Evolutionary conservation across 169 alveolate species (phyloP), one percentile per base, ranked within the genome.

Genomic region (Babesia bovis): DNA sequence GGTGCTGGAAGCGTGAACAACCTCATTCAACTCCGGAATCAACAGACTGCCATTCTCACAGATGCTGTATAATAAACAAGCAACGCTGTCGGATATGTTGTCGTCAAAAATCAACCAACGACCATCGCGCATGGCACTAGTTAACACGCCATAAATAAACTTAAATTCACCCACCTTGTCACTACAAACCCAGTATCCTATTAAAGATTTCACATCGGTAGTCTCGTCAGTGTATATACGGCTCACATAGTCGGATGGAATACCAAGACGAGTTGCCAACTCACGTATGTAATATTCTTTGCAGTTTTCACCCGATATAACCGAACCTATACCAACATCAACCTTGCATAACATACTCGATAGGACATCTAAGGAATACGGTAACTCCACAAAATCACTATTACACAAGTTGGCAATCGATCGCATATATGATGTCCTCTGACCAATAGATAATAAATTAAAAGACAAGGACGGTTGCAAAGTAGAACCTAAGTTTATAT

Each of bases 61-160:
- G 7, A 91, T 56, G 49, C 86, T 90, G 58, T 83, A 72, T 17
- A 90, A 41, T 53, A 85, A 75, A 53, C 74, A 82, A 15, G 68
- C 83, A 17, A 90, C 76, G 59, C 90, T 82, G 40, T 79, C 82
- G 3, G 95, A 87, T 25, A 88, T 28, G 42, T 79, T 84, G 42
- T 89, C 89, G 50, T 92, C 96, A 42, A 92, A 69, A 12, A 92
- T 73, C 7, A 92, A 61, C 96, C 96, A 92, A 10, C 72, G 72
- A 0, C 96, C 96, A 30, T 58, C 57, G 3, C 61, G 77, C 78
- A 92, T 71, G 40, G 95, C 94, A 21, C 56, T 65, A 13, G 95
- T 35, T 19, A 92, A 67, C 1, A 92, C 63, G 21, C 96, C 96
- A 66, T 82, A 84, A 47, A 71, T 84, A 87, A 85, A 92, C 52